Evolutionary conservation across 208 protist genomes (phyloP), one percentile per base, ranked within the genome.

Genomic region (Crithidia fasciculata): DNA sequence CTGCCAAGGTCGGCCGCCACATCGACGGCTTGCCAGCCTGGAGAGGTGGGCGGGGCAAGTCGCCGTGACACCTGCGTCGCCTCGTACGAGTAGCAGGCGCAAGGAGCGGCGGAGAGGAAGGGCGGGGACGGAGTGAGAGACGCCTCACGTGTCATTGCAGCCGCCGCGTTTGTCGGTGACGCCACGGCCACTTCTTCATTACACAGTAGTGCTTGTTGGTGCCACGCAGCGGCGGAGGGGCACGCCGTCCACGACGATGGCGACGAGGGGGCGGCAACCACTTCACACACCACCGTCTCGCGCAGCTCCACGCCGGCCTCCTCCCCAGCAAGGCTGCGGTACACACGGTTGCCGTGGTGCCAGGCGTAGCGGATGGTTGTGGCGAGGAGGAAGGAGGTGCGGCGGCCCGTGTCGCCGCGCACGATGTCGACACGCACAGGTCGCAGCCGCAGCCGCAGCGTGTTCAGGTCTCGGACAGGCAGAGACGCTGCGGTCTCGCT

Each of bases 321-420:
- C 55, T 73, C 68, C n/a, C 53, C 52, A 45, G 44, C 68, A 9
- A 47, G 28, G 47, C 50, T 67, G 44, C 55, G 40, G 69, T 74
- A 76, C 37, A 65, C 63, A 18, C 44, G 41, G 16, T 65, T 80
- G 63, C 65, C 53, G 16, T 41, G 44, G 65, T 71, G 64, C 79
- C 79, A 84, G 5, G 63, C 56, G 60, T 74, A 84, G 15, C 9
- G 43, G 37, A 84, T 74, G 8, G 64, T 73, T 3, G 72, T 44
- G 37, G 61, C 50, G 3, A 80, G 50, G n/a, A 39, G 45, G 40
- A 78, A 76, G 18, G 75, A 53, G 56, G 44, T 43, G 41, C 70
- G 74, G 37, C 74, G 74, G 18, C 74, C 60, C 12, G 47, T 73
- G 67, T 78, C 74, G 49, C 74, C 74, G n/a, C 79, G 74, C 37